Base-by-base conservation (phyloP, 345 rosid species). In the Syzygium aromaticum region DNA sequence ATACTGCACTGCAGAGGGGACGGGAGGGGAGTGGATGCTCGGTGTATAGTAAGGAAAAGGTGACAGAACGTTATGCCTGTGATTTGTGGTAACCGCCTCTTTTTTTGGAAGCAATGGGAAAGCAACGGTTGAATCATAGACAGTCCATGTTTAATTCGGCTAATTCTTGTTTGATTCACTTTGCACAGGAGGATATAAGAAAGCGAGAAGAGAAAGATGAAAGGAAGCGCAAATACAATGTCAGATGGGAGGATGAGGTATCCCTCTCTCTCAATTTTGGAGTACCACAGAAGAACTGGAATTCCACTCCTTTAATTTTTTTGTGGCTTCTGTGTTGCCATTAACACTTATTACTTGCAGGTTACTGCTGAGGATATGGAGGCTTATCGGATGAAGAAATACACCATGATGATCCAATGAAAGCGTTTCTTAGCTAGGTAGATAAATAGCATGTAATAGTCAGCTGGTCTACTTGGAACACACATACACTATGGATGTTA, bases 351-450 rank as follows among this genome's bases (percentile, higher is more conserved):
- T 82, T 57, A 56, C 46, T 53, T 15, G 30, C 89, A 95, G 97
- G 97, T 93, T 46, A 95, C 97, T 57, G 91, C 88, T 0, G 96
- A 94, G 89, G 98, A 96, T 46, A 96, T 95, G 98, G 98, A 96
- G 86, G 96, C 97, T 6, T 95, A 94, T 86, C 91, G 98, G 88
- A 94, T 95, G 97, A 94, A 93, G 93, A 94, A 54, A 88, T 92
- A 51, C 97, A 92, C 77, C 96, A 94, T 2, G 98, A 94, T 53
- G 98, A 94, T 86, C 98, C 98, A 43, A 94, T 94, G 95, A 94
- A 86, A 90, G 90, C 89, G 86, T 92, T 94, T 85, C 89, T 92
- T 23, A 86, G 88, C 84, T 92, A 86, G 33, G 6, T 7, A 17
- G 38, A 56, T 84, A 85, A 12, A 59, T 15, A 53, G 54, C 85